Evolutionary conservation across 2,329 filamentous ascomycete species (phyloP).

Genomic region (Coleophoma cylindrospora): DNA sequence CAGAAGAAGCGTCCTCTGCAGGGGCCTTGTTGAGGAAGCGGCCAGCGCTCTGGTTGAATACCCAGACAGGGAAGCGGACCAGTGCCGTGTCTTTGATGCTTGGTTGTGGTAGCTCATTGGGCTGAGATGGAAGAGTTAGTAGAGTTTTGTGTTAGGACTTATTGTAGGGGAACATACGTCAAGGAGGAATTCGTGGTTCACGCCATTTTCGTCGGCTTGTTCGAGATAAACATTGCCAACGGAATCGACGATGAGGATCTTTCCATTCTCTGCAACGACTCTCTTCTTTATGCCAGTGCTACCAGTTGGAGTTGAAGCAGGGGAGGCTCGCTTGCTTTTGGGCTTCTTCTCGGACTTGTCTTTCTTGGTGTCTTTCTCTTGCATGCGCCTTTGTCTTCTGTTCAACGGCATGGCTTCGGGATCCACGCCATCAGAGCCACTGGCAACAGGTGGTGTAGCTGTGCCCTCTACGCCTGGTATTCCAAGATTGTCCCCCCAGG

Average conservation of each 20-base stretch:
- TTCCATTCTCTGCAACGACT: conserved; percentile 91
- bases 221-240: conserved; percentile 93
- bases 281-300: conserved; percentile 77
- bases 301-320: conserved; percentile 37
- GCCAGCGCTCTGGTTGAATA: conserved; percentile 54
- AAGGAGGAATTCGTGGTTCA: conserved; percentile 76
- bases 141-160: conserved; percentile 15
- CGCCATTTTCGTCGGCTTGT: conserved; percentile 82
- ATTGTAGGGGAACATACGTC: conserved; percentile 60
- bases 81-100: conserved; percentile 79
- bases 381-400: conserved; percentile 79
- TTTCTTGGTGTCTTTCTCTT: conserved; percentile 79
- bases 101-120: conserved; percentile 73
- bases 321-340: conserved; percentile 40
- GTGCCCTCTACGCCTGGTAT: conserved; percentile 62
- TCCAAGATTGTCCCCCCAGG: conserved; percentile 79
- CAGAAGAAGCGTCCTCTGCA: conserved; percentile 29
- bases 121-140: conserved; percentile 40
- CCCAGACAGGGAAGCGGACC: conserved; percentile 70
- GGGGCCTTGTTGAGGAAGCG: conserved; percentile 38
- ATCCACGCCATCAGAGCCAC: conserved; percentile 40
- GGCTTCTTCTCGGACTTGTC: conserved; percentile 55
- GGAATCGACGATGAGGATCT: conserved; percentile 88
- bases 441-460: conserved; percentile 36
- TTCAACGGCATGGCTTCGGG: conserved; percentile 58